A percentile compares a stretch with the other conserved stretches of the same genome.
phyloP scores from a whole-genome alignment of 1,284 basidiomycete species.

The Sporisorium graminicola region DNA sequence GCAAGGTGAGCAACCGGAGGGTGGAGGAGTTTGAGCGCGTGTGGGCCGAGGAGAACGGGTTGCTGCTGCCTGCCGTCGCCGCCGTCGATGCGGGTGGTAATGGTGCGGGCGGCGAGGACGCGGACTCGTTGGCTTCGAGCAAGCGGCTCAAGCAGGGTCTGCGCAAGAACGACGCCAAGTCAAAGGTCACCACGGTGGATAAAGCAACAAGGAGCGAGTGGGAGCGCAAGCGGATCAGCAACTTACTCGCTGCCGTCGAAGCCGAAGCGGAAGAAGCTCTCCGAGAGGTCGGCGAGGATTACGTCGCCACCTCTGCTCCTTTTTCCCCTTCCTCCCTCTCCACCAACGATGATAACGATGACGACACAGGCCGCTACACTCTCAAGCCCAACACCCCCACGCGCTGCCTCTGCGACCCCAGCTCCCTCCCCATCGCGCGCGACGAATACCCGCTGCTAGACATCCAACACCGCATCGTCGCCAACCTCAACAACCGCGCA shows the following conservation, averaged over 20 bases:
- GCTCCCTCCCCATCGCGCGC: neutral
- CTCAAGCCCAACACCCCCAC: slow-evolving; percentile 16
- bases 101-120: neutral
- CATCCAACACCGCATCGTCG: slow-evolving; percentile 33
- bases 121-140: neutral
- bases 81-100: too few relatives aligned
- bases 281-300: slow-evolving; percentile 33
- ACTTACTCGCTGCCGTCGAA: slow-evolving; percentile 19
- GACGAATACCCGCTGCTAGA: slow-evolving; percentile 22
- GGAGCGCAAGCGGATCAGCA: slow-evolving; percentile 19
- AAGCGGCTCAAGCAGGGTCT: neutral
- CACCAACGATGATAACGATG: neutral
- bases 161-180: slow-evolving; percentile 5
- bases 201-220: slow-evolving; percentile 1
- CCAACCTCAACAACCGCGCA: slow-evolving; percentile 32
- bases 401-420: neutral
- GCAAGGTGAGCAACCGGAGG: slow-evolving; percentile 17
- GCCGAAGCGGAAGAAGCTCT: slow-evolving; percentile 30
- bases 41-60: slow-evolving; percentile 43
- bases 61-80: slow-evolving; percentile 3
- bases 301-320: slow-evolving; percentile 5
- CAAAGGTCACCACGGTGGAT: slow-evolving; percentile 1
- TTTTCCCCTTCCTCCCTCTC: neutral
- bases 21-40: slow-evolving; percentile 31
- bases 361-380: neutral